phyloP scores from a whole-genome alignment of 306 rosid genomes.

The Quercus suber region DNA sequence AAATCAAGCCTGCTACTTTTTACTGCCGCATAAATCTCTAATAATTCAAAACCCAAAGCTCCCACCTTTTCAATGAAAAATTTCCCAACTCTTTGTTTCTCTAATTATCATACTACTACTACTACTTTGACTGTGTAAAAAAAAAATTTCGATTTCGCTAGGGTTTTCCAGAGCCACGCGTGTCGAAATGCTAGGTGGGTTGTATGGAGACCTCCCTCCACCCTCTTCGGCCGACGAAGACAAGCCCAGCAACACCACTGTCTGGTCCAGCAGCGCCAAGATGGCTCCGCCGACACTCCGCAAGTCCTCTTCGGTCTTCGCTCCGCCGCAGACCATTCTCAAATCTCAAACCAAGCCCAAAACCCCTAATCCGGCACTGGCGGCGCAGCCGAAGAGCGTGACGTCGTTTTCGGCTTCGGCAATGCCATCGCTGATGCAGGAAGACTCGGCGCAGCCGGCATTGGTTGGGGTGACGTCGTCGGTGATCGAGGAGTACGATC shows the following conservation, averaged over 20 bases:
- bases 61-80: no score
- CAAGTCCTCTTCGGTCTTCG: conserved; percentile 58
- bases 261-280: conserved; percentile 88
- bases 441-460: conserved; percentile 54
- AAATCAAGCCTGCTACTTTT: no score
- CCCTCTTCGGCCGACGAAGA: conserved; percentile 94
- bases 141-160: no score
- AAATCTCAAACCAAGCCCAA: conserved; percentile 63
- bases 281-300: conserved; percentile 99
- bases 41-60: no score
- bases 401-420: conserved; percentile 3
- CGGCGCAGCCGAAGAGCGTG: conserved; percentile 18
- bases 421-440: conserved; percentile 18
- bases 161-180: not conserved
- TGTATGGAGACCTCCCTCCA: conserved; percentile 97
- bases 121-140: no score
- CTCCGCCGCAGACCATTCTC: conserved; percentile 71
- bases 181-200: conserved; percentile 72
- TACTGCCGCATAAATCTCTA: no score
- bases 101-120: no score
- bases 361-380: conserved; percentile 3
- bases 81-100: no score
- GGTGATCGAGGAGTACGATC: conserved; percentile 90
- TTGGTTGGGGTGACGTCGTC: conserved; percentile 79
- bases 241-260: conserved; percentile 68